Evolutionary conservation across 2,329 filamentous ascomycete genomes (phyloP), one percentile per base, ranked within the genome.

Genomic region (Incumbomyces delicatus): DNA sequence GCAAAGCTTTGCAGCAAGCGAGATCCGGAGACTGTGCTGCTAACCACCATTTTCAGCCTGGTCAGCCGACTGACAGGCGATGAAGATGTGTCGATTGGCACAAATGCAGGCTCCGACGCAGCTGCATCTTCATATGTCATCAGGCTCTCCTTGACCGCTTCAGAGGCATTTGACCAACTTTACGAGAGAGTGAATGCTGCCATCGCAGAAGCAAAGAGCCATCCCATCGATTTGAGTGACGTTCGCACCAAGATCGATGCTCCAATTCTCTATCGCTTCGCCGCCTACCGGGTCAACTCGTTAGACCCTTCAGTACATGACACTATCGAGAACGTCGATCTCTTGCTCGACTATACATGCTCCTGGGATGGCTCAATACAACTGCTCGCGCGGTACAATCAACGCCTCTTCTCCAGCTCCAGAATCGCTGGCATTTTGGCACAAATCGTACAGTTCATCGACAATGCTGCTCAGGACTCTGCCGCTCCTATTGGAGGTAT

Each of bases 31-130:
- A 65, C 62, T 2, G 59, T 69, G 34, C 60, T 72, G 39, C 54
- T 72, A 49, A 63, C 68, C 17, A 66, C 68, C 16, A 67, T 69
- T 39, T 60, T 69, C 2, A 60, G 69, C 41, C 58, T 72, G 37
- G 67, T 69, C 17, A 64, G 64, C 50, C 65, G 69, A 49, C 57
- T 72, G 53, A 72, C 69, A 12, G 70, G 69, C 14, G 69, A 72
- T 49, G 70, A 72, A 51, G 69, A 72, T 53, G 71, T 72, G 50
- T 66, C 67, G 30, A 59, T 72, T 46, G 69, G 66, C 31, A 70
- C 69, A 37, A 71, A 65, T 48, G 59, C 61, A 11, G 61, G 58
- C 8, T 64, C 66, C 36, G 66, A 69, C 53, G 68, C 66, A 27
- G 65, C 66, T 37, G 64, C 67, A 36, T 71, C 66, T 38, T 64